These are phyloP conservation scores for Plasmopara muralis DNA, from an alignment of 352 stramenopile species.

Conservation along the genomic window DNA sequence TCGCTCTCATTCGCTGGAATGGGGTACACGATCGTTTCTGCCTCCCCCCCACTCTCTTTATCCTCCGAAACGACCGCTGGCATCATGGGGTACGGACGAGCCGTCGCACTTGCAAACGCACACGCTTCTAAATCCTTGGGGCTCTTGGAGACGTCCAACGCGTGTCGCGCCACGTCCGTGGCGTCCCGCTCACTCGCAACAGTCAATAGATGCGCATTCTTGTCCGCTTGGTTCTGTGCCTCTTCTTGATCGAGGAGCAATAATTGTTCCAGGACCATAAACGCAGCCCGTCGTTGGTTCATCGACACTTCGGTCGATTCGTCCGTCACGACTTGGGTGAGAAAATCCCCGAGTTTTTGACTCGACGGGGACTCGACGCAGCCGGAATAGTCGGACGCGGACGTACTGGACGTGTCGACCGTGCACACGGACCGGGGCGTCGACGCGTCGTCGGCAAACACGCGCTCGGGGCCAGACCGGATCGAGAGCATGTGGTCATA, in stretches of 20 bases:
- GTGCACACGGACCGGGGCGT: background rate
- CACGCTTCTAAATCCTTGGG: constrained; percentile 17
- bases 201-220: constrained; percentile 11
- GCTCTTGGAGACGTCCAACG: constrained; percentile 17
- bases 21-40: constrained; percentile 15
- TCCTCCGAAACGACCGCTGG: constrained; percentile 4
- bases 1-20: constrained; percentile 24
- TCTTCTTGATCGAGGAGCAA: constrained; percentile 12
- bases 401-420: constrained; percentile 1
- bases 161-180: constrained; percentile 6
- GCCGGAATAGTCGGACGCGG: background rate
- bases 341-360: constrained; percentile 13
- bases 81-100: constrained; percentile 23
- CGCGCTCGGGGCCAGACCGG: constrained; percentile 7
- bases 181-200: background rate
- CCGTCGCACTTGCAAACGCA: constrained; percentile 20
- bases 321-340: constrained; percentile 14
- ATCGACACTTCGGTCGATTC: background rate
- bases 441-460: constrained; percentile 7
- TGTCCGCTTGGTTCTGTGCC: constrained; percentile 6
- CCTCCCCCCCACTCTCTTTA: background rate
- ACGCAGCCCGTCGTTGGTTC: constrained; percentile 10
- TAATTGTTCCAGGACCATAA: constrained; percentile 22
- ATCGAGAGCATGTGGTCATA: constrained; percentile 22
- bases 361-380: constrained; percentile 8